Conservation (phyloP, 2,329 filamentous ascomycete genomes). For the Nakataea oryzae region DNA sequence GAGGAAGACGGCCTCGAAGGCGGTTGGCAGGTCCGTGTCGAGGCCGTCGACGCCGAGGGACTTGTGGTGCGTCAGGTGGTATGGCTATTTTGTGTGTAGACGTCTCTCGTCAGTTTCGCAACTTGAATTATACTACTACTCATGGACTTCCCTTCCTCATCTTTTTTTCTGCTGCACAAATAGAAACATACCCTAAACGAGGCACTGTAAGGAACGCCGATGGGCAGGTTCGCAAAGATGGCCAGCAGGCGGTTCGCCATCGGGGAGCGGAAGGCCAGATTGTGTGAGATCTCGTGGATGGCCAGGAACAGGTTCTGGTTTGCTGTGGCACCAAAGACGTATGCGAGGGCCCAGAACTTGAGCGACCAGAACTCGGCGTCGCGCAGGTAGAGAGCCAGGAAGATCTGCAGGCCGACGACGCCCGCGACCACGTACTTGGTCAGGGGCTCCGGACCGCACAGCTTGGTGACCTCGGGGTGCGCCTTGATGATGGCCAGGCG, state of each 20-base stretch:
- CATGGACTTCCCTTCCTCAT: too few species aligned
- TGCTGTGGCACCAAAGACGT: slow-evolving; percentile 84
- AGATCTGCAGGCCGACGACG: slow-evolving; percentile 74
- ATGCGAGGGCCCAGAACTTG: slow-evolving; percentile 78
- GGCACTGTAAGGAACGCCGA: slow-evolving; percentile 90
- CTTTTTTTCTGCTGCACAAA: not conserved
- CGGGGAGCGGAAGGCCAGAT: slow-evolving; percentile 79
- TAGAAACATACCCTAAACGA: slow-evolving; percentile 66
- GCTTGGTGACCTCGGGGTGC: slow-evolving; percentile 93
- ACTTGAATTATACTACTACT: not conserved
- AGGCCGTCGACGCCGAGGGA: slow-evolving; percentile 92
- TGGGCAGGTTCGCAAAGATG: slow-evolving; percentile 90
- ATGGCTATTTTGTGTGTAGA: slow-evolving; percentile 54
- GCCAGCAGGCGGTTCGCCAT: slow-evolving; percentile 76
- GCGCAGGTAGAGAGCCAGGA: slow-evolving; percentile 66
- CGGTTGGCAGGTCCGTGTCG: slow-evolving; percentile 90
- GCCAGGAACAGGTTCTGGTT: slow-evolving; percentile 98
- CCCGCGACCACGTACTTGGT: slow-evolving; percentile 85
- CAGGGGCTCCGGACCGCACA: slow-evolving; percentile 90
- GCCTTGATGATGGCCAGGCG: slow-evolving; percentile 94
- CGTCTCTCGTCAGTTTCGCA: not conserved
- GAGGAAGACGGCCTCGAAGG: slow-evolving; percentile 82
- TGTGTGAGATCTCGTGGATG: slow-evolving; percentile 98
- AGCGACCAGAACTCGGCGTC: slow-evolving; percentile 72
- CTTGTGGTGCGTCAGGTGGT: slow-evolving; percentile 98